Evolutionary conservation across 1,284 basidiomycete genomes (phyloP).

Genomic region (Ceratobasidium sp.): DNA sequence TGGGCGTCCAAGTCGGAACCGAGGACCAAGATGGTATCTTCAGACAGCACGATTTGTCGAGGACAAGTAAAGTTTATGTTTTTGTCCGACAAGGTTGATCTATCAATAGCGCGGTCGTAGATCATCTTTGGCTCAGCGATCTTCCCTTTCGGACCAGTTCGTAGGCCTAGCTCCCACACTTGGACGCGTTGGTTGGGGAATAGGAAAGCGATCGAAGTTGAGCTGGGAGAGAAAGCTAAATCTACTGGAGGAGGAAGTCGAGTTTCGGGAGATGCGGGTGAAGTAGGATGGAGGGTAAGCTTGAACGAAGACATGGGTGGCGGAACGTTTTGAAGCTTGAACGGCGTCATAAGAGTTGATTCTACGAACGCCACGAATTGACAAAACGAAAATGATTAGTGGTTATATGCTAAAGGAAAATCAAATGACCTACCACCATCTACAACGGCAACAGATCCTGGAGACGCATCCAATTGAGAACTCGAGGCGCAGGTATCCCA

Average conservation of each 20-base stretch:
- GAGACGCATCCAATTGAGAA: constrained; percentile 75
- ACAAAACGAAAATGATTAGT: constrained; percentile 30
- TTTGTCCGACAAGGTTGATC: background rate
- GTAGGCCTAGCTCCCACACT: constrained; percentile 74
- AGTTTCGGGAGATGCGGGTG: constrained; percentile 45
- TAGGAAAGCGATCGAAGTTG: constrained; percentile 73
- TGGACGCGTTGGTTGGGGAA: constrained; percentile 64
- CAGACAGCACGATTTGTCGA: constrained; percentile 16
- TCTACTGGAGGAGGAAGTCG: constrained; percentile 67
- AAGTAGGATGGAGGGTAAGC: constrained; percentile 58
- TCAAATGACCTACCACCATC: constrained; percentile 76
- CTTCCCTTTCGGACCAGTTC: constrained; percentile 70
- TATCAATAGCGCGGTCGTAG: constrained; percentile 57
- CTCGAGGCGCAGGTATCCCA: constrained; percentile 81
- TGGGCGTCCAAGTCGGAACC: constrained; percentile 34
- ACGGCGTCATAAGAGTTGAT: constrained; percentile 87
- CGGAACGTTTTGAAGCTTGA: constrained; percentile 92
- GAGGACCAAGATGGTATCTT: constrained; percentile 37
- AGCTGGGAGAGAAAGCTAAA: constrained; percentile 67
- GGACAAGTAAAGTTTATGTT: background rate
- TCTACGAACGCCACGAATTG: constrained; percentile 58
- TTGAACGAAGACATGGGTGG: constrained; percentile 91
- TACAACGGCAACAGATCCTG: constrained; percentile 88
- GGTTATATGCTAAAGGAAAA: background rate
- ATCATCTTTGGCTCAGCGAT: constrained; percentile 63